Evolutionary conservation across 2,329 filamentous ascomycete species (phyloP), one percentile per base, ranked within the genome.

Genomic region (Alternaria rosae): DNA sequence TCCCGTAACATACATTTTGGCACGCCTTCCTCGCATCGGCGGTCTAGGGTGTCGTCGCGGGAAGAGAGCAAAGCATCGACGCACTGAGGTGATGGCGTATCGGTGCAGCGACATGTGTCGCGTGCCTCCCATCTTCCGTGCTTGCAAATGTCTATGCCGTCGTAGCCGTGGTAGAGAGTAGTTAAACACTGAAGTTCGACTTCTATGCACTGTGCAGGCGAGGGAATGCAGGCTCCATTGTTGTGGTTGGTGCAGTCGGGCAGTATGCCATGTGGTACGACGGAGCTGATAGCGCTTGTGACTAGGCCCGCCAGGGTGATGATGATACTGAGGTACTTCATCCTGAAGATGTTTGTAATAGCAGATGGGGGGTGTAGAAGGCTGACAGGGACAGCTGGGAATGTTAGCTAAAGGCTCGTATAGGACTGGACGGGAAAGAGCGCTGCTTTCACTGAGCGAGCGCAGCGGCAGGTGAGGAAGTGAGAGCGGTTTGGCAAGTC

Each of bases 1-100:
- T 60, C 43, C 4, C 20, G 43, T 3, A 59, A 51, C 17, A 57
- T 15, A 25, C 62, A 64, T 7, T 54, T 61, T 6, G 54, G 15
- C 4, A 61, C 43, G 44, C 35, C 48, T 20, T 58, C 41, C 2
- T 7, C 54, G 38, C 62, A 64, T 6, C 21, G 25, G 20, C 35
- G 50, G 8, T 7, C 3, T 6, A 20, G 11, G 21, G 17, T 20
- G 7, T 15, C 13, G 15, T 51, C 42, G 38, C 20, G 47, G 23
- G 47, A 50, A 21, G 32, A 28, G 6, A 51, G 35, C 10, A 7
- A 6, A 35, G 20, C 9, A n/a, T 45, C 35, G 35, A 38, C n/a
- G 44, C 26, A 30, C n/a, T 54, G 51, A 13, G 51, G 25, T 43
- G 32, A 8, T 32, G 47, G 47, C 20, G 15, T 17, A 11, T 17